Base-by-base conservation (phyloP, 192 early-diverging fungal genomes). In the Backusella liffmaniae region DNA sequence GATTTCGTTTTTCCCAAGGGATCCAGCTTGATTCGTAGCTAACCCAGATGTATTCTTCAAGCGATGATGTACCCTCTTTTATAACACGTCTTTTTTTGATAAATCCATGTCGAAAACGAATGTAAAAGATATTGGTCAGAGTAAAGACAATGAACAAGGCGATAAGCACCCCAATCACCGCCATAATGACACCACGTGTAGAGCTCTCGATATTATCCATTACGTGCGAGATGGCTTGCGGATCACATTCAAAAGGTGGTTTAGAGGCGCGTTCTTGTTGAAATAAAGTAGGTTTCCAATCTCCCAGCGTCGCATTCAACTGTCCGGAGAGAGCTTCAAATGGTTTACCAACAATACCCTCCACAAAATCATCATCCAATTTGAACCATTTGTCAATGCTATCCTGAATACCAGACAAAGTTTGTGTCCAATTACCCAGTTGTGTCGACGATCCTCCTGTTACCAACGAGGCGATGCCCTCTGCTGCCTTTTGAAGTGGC, bases 401-500 rank as follows among this genome's bases (percentile, higher is more conserved):
- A 6, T 5, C 26, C 18, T 73, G 77, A 1, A 41, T 51, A 15
- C n/a, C 16, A 8, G 62, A 41, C 6, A 78, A 23, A 6, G 49
- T n/a, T n/a, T 36, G 16, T 15, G 77, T 70, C 77, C 77, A 79
- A 29, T 74, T 67, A 32, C 39, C 44, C 12, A 49, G 8, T 30
- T 44, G 23, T 18, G 29, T 29, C 4, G 73, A 75, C 10, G 66
- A 37, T 4, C n/a, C n/a, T 30, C 42, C 39, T 18, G 42, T 49
- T 9, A 71, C 23, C 5, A 71, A 71, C 6, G 70, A 71, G 16
- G 42, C 16, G 4, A 71, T 71, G 1, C 70, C 42, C 7, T 71
- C 36, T 44, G 73, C 73, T 1, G 76, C 68, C 5, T 71, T 35
- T 69, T 83, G 75, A 51, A 83, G 42, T 16, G 77, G 73, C 7